Conservation (phyloP, 345 rosid genomes). For the Murraya paniculata region DNA sequence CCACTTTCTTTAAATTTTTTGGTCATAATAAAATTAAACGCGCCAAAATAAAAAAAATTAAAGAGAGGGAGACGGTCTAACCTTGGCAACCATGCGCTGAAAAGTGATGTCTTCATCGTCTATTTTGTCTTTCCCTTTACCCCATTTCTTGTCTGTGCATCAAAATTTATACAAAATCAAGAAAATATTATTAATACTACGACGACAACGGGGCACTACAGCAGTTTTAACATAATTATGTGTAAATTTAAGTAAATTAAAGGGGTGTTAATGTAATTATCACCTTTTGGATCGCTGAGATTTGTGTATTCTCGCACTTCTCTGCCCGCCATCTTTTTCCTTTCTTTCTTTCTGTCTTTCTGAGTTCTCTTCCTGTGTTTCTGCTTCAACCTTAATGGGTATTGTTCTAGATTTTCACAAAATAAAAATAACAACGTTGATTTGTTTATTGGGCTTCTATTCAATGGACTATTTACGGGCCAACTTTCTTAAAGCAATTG, state of each 20-base stretch:
- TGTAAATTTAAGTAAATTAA: background rate
- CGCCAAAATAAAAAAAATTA: background rate
- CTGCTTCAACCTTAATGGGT: background rate
- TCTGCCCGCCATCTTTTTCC: slow-evolving; percentile 72
- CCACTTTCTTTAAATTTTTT: slow-evolving; percentile 1
- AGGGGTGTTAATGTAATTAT: background rate
- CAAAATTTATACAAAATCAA: background rate
- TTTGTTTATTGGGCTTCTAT: background rate
- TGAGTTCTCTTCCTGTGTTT: background rate
- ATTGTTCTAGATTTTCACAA: background rate
- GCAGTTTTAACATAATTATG: background rate
- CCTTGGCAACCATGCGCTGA: slow-evolving; percentile 99
- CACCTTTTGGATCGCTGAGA: slow-evolving; percentile 92
- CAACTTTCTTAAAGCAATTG: background rate
- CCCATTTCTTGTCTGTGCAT: slow-evolving; percentile 83
- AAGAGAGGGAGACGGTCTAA: slow-evolving; percentile 55
- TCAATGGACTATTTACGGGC: background rate
- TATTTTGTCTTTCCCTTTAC: slow-evolving; percentile 80
- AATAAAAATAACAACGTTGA: background rate
- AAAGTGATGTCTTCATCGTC: slow-evolving; percentile 96
- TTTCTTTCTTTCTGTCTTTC: background rate
- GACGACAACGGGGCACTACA: background rate
- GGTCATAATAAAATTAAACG: background rate
- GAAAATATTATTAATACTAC: background rate
- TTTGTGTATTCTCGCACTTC: slow-evolving; percentile 97